These are phyloP conservation scores for Lactifluus pinguis DNA, from an alignment of 768 basidiomycete genomes.

Conservation along the genomic window DNA sequence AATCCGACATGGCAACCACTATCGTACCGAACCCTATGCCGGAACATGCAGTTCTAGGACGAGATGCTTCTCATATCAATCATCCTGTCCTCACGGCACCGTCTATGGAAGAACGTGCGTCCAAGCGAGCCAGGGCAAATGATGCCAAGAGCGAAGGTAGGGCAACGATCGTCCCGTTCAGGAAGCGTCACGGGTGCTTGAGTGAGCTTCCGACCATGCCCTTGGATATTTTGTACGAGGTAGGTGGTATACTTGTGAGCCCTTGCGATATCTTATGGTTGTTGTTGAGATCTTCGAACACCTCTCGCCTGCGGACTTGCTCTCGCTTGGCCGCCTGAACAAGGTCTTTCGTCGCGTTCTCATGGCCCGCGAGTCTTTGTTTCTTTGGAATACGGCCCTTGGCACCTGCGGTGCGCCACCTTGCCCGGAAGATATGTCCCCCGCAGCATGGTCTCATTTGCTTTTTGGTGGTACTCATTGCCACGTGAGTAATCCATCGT, in stretches of 20 bases:
- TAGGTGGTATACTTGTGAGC: background rate
- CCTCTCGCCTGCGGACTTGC: slow-evolving; percentile 27
- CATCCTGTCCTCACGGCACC: background rate
- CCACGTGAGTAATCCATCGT: background rate
- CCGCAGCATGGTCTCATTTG: background rate
- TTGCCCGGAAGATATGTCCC: slow-evolving; percentile 10
- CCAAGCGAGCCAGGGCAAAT: background rate
- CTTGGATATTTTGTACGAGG: slow-evolving; percentile 26
- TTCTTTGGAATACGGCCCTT: slow-evolving; percentile 23
- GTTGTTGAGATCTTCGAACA: slow-evolving; percentile 23
- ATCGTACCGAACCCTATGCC: too few relatives aligned
- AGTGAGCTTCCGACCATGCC: slow-evolving; percentile 20
- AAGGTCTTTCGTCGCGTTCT: slow-evolving; percentile 25
- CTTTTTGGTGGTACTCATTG: slow-evolving; percentile 10
- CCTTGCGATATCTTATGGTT: background rate
- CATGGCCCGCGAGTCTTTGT: slow-evolving; percentile 14
- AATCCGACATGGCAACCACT: too few relatives aligned
- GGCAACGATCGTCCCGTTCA: background rate
- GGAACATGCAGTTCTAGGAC: too few relatives aligned
- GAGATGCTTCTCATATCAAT: too few relatives aligned
- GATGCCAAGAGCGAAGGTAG: too few relatives aligned
- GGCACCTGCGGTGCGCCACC: background rate
- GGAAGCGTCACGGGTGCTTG: slow-evolving; percentile 2
- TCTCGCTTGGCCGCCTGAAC: slow-evolving; percentile 25
- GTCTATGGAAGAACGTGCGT: background rate